These are phyloP conservation scores for Ceratocystis cubensis DNA, from an alignment of 2,329 filamentous ascomycete species.

Conservation along the genomic window DNA sequence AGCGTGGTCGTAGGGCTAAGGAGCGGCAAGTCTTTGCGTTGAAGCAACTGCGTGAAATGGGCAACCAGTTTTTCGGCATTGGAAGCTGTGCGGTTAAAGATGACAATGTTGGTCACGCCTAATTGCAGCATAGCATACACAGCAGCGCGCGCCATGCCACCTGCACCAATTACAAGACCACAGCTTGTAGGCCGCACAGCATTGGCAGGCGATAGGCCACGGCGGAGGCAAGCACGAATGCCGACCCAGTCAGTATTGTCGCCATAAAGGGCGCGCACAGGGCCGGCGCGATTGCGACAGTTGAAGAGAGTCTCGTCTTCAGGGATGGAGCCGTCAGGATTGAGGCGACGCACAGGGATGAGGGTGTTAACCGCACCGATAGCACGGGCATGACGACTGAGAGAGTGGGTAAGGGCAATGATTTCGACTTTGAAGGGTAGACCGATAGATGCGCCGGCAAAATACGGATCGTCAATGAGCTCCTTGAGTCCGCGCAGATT, in stretches of 20 bases:
- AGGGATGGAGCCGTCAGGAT: conserved; percentile 44
- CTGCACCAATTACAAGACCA: conserved; percentile 51
- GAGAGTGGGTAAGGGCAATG: conserved; percentile 53
- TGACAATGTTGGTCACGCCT: conserved; percentile 61
- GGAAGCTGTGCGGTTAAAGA: conserved; percentile 57
- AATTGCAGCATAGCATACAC: conserved; percentile 68
- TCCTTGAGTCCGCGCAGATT: conserved; percentile 51
- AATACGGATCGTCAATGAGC: conserved; percentile 51
- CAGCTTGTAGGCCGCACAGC: conserved; percentile 44
- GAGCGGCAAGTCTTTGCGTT: conserved; percentile 33
- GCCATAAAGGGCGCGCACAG: conserved; percentile 57
- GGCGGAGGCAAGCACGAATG: conserved; percentile 58
- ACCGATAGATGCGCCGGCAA: conserved; percentile 60
- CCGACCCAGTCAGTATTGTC: conserved; percentile 78
- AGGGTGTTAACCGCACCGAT: conserved; percentile 69
- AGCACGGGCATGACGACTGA: conserved; percentile 59
- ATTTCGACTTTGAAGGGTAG: conserved; percentile 66
- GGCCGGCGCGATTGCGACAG: conserved; percentile 47
- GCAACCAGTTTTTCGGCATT: conserved; percentile 54
- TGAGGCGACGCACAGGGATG: conserved; percentile 52
- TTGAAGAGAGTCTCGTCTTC: conserved; percentile 27
- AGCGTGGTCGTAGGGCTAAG: conserved; percentile 26
- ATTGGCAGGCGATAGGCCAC: conserved; percentile 61
- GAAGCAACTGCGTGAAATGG: conserved; percentile 52
- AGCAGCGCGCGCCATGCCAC: conserved; percentile 66